Base-by-base conservation (phyloP, 169 alveolate species). In the Plasmodium knowlesi region DNA sequence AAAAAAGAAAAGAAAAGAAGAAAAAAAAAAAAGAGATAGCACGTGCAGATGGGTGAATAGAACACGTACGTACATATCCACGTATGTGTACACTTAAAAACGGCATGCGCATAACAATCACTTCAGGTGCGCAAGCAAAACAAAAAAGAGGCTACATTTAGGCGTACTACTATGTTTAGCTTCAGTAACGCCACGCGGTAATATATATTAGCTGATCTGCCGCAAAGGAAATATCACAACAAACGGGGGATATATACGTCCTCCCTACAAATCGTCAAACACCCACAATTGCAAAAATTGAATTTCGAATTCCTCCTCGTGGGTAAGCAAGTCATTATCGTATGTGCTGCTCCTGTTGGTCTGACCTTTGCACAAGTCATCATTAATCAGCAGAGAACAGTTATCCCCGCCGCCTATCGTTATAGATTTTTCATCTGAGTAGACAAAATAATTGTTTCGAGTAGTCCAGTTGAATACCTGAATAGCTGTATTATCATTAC, bases 401-500 rank as follows among this genome's bases (percentile, higher is more conserved):
- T 94, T 95, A 10, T 97, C 98, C 46, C 98, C 97, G 10, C 98
- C 98, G 9, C 98, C 98, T n/a, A 96, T 88, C 39, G 95, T 96
- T 37, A 96, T 85, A 32, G 95, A 82, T 12, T 78, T 92, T 74
- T 92, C 96, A 79, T 96, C 97, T 1, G 98, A 94, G 84, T 95
- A 96, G 16, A 95, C 93, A 85, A 92, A 96, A 85, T 91, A 96
- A 80, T 92, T 93, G 46, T 96, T 96, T 78, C 84, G 86, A 22
- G 95, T 95, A 54, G 97, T 95, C 98, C 98, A 96, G 0, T 88
- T 83, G 91, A 90, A 96, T 3, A 96, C 98, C 78, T 91, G 95
- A 80, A 96, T 94, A 39, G 92, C 30, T 6, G 25, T 30, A 71
- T 41, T 71, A 3, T 39, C 83, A 41, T 50, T 25, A 34, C 28